Evolutionary conservation across 2,329 filamentous ascomycete genomes (phyloP), one percentile per base, ranked within the genome.

Genomic region (Cladosporium sp.): DNA sequence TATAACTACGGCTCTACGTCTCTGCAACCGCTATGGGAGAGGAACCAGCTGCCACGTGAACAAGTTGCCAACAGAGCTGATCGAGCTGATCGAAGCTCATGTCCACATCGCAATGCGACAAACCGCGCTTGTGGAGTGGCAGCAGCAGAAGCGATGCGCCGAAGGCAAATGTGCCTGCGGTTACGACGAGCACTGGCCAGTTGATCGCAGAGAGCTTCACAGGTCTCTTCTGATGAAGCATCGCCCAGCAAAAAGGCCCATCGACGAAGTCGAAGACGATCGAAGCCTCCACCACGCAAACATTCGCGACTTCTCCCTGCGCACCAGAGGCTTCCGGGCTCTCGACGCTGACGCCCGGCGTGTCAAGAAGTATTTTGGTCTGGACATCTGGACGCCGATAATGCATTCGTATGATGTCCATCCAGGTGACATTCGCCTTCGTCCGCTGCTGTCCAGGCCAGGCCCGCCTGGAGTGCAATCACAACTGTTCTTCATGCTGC

Each of bases 21-120:
- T 58, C 11, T 64, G 62, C 25, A 23, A 64, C 51, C 46, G 48
- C 25, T 59, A 58, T 23, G 62, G 51, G 7, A 57, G 36, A 26
- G 62, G 62, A 7, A 6, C 23, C 11, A 5, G n/a, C 13, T 53
- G 49, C 28, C n/a, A 23, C n/a, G 36, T 64, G 16, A 58, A 32
- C 21, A 23, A 36, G 13, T 16, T 64, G 39, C 62, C 62, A 8
- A 56, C 30, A 2, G 60, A 63, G 18, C 48, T 63, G 2, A 28
- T 63, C 32, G 28, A 63, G 26, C 28, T 36, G 39, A 46, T 63
- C 51, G 51, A 54, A 34, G 58, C 0, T 6, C 18, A 46, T 5
- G n/a, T 61, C 28, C 51, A 32, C 25, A 30, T 54, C 16, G 28
- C 51, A n/a, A 30, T 21, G 26, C 51, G 51, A 21, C 18, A 32